phyloP scores from a whole-genome alignment of 192 early-diverging fungal genomes.

The Coemansia sp. region DNA sequence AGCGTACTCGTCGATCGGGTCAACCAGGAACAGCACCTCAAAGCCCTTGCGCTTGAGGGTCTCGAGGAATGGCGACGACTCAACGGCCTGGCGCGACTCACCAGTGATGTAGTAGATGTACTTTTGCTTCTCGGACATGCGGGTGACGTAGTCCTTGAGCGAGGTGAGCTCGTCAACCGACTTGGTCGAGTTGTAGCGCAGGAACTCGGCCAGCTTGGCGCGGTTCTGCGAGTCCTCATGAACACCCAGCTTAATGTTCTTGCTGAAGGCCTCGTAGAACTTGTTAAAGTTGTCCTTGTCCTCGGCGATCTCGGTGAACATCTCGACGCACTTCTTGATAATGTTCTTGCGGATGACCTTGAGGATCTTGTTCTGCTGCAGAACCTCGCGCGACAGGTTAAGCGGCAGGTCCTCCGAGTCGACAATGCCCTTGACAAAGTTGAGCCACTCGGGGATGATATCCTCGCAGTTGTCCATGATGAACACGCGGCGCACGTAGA shows the following conservation, averaged over 20 bases:
- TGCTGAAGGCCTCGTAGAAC: constrained; percentile 99
- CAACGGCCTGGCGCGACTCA: constrained; percentile 88
- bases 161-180: constrained; percentile 97
- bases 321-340: constrained; percentile 98
- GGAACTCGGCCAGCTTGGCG: constrained; percentile 92
- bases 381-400: constrained; percentile 99
- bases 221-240: constrained; percentile 99
- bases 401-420: constrained; percentile 99
- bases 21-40: constrained; percentile 98
- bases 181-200: constrained; percentile 99
- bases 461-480: constrained; percentile 99
- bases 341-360: constrained; percentile 99
- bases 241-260: constrained; percentile 99
- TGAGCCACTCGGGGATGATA: constrained; percentile 98
- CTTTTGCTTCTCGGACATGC: constrained; percentile 99
- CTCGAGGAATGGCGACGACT: constrained; percentile 98
- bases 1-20: constrained; percentile 99
- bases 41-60: constrained; percentile 98
- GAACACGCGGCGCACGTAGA: constrained; percentile 99
- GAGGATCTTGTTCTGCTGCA: constrained; percentile 99
- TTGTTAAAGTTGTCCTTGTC: constrained; percentile 99
- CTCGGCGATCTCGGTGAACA: constrained; percentile 95
- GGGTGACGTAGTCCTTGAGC: constrained; percentile 99
- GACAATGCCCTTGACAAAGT: constrained; percentile 99
- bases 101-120: constrained; percentile 99